Evolutionary conservation across 2,329 filamentous ascomycete species (phyloP).

Genomic region (Fusarium sp.): DNA sequence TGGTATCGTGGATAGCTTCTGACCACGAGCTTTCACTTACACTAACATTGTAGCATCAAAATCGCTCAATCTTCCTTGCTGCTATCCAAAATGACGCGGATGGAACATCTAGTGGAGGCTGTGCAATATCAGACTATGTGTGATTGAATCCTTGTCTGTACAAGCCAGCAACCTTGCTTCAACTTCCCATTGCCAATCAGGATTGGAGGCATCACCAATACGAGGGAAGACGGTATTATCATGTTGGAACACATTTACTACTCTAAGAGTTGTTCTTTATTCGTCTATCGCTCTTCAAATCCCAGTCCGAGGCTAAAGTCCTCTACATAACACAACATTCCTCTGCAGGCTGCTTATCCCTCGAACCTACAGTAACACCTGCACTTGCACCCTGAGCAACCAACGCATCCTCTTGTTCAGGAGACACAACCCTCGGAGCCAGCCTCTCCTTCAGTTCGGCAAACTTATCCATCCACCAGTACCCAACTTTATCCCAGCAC

Average conservation of each 20-base stretch:
- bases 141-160: not conserved
- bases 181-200: not conserved
- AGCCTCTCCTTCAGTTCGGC: slow-evolving; percentile 15
- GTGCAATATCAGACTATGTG: not conserved
- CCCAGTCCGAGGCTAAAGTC: not conserved
- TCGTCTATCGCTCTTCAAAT: not conserved
- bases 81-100: rapidly evolving
- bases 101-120: not conserved
- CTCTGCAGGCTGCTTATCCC: not conserved
- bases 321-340: slow-evolving; percentile 33
- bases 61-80: not conserved
- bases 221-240: not conserved
- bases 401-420: slow-evolving; percentile 4
- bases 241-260: not conserved
- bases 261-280: rapidly evolving
- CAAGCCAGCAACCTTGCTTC: not conserved
- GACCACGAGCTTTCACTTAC: not conserved
- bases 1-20: not conserved
- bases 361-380: not conserved
- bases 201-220: not conserved
- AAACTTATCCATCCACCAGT: slow-evolving; percentile 37
- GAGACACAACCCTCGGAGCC: slow-evolving; percentile 4
- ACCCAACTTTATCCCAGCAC: slow-evolving; percentile 24
- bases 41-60: not conserved
- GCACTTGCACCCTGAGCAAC: not conserved